Percentiles rank a stretch among this genome's conserved stretches.
phyloP scores from a whole-genome alignment of 2,329 filamentous ascomycete species.

The Lecanicillium sp. region DNA sequence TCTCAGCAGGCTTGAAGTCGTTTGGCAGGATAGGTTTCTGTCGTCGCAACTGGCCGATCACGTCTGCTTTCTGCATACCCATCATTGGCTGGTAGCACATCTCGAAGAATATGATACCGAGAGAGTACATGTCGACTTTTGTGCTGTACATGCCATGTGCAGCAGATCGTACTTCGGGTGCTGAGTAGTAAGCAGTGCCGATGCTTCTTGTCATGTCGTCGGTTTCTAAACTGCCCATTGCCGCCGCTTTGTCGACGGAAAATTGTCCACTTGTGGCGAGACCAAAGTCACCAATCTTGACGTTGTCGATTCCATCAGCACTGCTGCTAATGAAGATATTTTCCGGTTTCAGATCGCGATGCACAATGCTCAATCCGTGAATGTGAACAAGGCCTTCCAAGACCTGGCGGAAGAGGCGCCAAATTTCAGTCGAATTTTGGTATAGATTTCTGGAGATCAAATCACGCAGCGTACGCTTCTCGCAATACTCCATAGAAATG shows the following conservation, averaged over 20 bases:
- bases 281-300: slow-evolving; percentile 95
- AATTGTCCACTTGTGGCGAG: slow-evolving; percentile 85
- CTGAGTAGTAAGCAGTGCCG: slow-evolving; percentile 83
- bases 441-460: slow-evolving; percentile 71
- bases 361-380: slow-evolving; percentile 84
- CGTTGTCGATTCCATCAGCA: slow-evolving; percentile 72
- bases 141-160: slow-evolving; percentile 75
- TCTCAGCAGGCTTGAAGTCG: slow-evolving; percentile 64
- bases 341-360: slow-evolving; percentile 93
- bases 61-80: slow-evolving; percentile 58
- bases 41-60: slow-evolving; percentile 63
- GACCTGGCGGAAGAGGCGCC: slow-evolving; percentile 87
- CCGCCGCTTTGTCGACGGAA: slow-evolving; percentile 48
- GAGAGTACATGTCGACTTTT: slow-evolving; percentile 97
- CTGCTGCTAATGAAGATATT: slow-evolving; percentile 80
- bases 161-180: slow-evolving; percentile 78
- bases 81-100: slow-evolving; percentile 74
- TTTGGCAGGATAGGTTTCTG: slow-evolving; percentile 62
- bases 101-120: slow-evolving; percentile 97
- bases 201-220: slow-evolving; percentile 66
- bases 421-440: slow-evolving; percentile 70
- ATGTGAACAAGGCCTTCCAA: slow-evolving; percentile 87
- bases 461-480: slow-evolving; percentile 87
- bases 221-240: slow-evolving; percentile 35
- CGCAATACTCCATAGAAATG: slow-evolving; percentile 99